phyloP scores from a whole-genome alignment of 768 basidiomycete genomes.

The Amanita thiersii region DNA sequence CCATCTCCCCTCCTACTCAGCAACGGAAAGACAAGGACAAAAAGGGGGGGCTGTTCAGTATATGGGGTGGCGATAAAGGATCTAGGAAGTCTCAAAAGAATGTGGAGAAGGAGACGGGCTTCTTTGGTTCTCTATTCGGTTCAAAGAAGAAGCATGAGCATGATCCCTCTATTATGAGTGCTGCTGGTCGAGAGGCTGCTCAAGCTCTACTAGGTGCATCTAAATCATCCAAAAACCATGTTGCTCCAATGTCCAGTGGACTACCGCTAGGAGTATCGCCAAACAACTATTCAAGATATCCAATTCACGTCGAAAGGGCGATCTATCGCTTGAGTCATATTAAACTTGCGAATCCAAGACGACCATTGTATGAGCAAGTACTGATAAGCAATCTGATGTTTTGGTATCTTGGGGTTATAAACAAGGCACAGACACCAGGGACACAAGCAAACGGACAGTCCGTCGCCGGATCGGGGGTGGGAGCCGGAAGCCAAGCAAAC shows the following conservation, averaged over 20 bases:
- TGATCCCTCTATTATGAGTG: slow-evolving; percentile 27
- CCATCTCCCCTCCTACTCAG: too few species aligned
- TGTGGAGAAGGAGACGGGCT: slow-evolving; percentile 63
- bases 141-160: slow-evolving; percentile 82
- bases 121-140: slow-evolving; percentile 89
- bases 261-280: slow-evolving; percentile 30
- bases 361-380: slow-evolving; percentile 96
- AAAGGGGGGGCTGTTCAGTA: slow-evolving; percentile 49
- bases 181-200: slow-evolving; percentile 78
- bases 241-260: slow-evolving; percentile 55
- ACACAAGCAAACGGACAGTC: slow-evolving; percentile 25
- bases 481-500: slow-evolving; percentile 17
- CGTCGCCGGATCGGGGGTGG: slow-evolving; percentile 10
- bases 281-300: slow-evolving; percentile 71
- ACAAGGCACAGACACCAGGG: slow-evolving; percentile 65
- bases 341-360: slow-evolving; percentile 94
- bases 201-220: slow-evolving; percentile 80
- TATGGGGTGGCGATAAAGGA: slow-evolving; percentile 62
- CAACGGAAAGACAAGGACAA: slow-evolving; percentile 69
- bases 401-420: slow-evolving; percentile 98
- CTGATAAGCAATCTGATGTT: slow-evolving; percentile 94
- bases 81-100: slow-evolving; percentile 33
- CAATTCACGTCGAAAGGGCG: slow-evolving; percentile 97
- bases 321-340: slow-evolving; percentile 97
- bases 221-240: slow-evolving; percentile 65